Evolutionary conservation across 2,329 filamentous ascomycete genomes (phyloP).

Genomic region (Tolypocladium pustulatum): DNA sequence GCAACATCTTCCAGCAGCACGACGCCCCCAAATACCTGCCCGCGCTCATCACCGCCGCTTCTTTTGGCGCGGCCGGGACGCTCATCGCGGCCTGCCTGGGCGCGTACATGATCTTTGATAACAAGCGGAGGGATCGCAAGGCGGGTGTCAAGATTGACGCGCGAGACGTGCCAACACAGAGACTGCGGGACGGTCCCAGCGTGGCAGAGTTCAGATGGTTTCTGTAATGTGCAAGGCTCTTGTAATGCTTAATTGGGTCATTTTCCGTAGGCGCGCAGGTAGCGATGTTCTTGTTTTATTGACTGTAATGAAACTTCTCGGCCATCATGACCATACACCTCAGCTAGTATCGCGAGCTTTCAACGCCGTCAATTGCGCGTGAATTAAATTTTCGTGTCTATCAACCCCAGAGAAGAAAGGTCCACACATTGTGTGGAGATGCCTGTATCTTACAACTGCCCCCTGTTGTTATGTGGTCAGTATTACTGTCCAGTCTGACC

Average conservation of each 20-base stretch:
- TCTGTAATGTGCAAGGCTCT: conserved; percentile 12
- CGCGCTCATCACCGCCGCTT: conserved; percentile 53
- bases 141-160: conserved; percentile 34
- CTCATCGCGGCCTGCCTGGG: conserved; percentile 44
- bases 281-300: background rate
- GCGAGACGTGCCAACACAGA: conserved; percentile 37
- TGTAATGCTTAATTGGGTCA: background rate
- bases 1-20: conserved; percentile 56
- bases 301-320: background rate
- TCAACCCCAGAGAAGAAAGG: background rate
- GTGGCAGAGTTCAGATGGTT: conserved; percentile 42
- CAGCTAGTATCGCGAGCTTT: too few species aligned
- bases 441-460: background rate
- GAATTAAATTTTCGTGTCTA: background rate
- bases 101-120: conserved; percentile 47
- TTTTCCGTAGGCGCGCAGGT: background rate
- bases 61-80: conserved; percentile 52
- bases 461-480: background rate
- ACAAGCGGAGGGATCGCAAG: conserved; percentile 43
- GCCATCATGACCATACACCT: background rate
- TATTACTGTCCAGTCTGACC: background rate
- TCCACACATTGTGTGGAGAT: background rate
- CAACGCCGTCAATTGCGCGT: background rate
- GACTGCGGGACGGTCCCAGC: conserved; percentile 36
- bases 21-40: conserved; percentile 58